Evolutionary conservation across 495 filamentous ascomycete species (phyloP).

Genomic region (Pseudomonodictys pantanalensis): DNA sequence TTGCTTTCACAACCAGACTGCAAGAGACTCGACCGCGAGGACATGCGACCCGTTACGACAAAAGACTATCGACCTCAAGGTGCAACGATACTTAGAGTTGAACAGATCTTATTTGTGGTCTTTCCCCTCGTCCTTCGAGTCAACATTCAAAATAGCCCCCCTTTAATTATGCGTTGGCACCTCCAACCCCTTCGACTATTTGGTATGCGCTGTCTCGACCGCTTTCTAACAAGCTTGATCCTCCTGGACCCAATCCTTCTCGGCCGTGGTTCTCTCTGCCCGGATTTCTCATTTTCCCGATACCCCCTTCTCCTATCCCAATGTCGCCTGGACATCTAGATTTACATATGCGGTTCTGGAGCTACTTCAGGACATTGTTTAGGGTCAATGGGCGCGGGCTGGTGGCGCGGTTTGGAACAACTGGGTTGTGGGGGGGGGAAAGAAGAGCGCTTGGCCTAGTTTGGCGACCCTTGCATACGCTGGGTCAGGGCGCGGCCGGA

Average conservation of each 20-base stretch:
- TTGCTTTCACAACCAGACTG: constrained; percentile 27
- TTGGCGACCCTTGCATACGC: too few species aligned
- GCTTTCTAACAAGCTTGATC: not conserved
- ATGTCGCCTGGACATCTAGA: not conserved
- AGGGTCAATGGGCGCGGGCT: too few species aligned
- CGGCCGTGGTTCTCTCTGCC: not conserved
- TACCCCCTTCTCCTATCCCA: not conserved
- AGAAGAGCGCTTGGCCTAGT: too few species aligned
- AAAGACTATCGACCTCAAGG: constrained; percentile 35
- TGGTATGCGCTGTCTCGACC: not conserved
- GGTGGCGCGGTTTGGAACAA: not conserved
- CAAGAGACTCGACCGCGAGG: constrained; percentile 26
- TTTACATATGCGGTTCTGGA: not conserved
- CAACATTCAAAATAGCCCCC: not conserved
- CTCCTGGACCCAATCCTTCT: not conserved
- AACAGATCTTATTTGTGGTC: constrained; percentile 29
- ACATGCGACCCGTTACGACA: constrained; percentile 24
- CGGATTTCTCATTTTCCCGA: not conserved
- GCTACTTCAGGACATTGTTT: not conserved
- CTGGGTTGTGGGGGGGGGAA: not conserved
- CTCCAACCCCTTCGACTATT: not conserved
- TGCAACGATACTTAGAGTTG: constrained; percentile 33
- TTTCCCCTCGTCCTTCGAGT: not conserved
- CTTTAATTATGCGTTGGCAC: constrained; percentile 19
- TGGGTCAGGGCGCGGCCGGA: too few species aligned